Conservation (phyloP, 2,329 filamentous ascomycete species). For the Incumbomyces lentus region DNA sequence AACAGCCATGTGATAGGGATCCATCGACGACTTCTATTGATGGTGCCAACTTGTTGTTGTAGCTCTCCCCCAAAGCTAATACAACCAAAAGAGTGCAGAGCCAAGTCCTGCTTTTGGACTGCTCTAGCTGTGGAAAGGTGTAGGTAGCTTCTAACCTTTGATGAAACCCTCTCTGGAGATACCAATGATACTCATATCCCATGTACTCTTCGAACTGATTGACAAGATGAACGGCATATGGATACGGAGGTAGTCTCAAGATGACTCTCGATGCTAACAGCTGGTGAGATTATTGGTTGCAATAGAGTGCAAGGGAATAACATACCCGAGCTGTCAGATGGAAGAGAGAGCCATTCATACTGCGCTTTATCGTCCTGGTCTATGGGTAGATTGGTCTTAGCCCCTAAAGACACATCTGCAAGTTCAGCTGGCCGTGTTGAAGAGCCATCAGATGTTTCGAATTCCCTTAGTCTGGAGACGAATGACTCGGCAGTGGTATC, state of each 20-base stretch:
- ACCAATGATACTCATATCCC: background rate
- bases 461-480: too few relatives aligned
- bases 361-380: too few relatives aligned
- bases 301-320: background rate
- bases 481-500: too few relatives aligned
- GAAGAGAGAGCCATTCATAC: background rate
- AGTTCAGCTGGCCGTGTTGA: too few relatives aligned
- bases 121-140: background rate
- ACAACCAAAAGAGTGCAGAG: constrained; percentile 16
- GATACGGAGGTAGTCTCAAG: background rate
- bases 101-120: constrained; percentile 8
- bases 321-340: background rate
- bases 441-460: too few relatives aligned
- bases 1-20: background rate
- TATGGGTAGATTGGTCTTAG: too few relatives aligned
- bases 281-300: background rate
- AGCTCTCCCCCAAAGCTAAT: constrained; percentile 17
- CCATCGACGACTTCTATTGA: constrained; percentile 8
- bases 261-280: background rate
- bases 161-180: background rate
- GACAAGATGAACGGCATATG: background rate
- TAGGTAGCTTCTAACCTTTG: background rate
- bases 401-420: too few relatives aligned
- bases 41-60: constrained; percentile 5
- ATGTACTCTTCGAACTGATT: background rate